Conservation (phyloP, 2,329 filamentous ascomycete species). For the Calcarisporium arbuscula region DNA sequence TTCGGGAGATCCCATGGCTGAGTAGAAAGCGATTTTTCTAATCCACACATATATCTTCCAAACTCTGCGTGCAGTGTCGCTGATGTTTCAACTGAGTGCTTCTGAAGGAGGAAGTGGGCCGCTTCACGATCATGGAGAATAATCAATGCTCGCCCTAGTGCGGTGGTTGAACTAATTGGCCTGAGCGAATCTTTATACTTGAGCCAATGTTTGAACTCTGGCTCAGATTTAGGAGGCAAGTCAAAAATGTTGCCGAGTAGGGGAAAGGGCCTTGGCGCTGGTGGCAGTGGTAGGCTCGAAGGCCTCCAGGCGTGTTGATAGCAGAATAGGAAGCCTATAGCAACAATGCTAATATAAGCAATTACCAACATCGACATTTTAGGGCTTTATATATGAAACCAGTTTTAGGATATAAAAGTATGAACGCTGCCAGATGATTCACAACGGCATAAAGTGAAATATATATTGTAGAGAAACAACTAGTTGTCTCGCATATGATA, state of each 20-base stretch:
- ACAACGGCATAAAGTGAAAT: too few relatives aligned
- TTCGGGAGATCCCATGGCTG: background rate
- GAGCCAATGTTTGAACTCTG: conserved; percentile 25
- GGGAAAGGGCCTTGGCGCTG: conserved; percentile 25
- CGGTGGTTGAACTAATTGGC: conserved; percentile 14
- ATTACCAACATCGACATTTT: too few relatives aligned
- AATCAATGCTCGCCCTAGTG: conserved; percentile 26
- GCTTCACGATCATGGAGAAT: conserved; percentile 29
- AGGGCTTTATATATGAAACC: too few relatives aligned
- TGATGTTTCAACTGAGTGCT: conserved; percentile 20
- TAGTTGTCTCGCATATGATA: too few relatives aligned
- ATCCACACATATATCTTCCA: conserved; percentile 1
- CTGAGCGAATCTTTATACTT: conserved; percentile 24
- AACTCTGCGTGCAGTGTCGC: background rate
- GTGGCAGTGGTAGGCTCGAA: conserved; percentile 16
- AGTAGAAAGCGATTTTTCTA: background rate
- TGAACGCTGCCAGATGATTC: too few relatives aligned
- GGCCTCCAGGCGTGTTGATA: too few relatives aligned
- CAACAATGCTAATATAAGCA: too few relatives aligned
- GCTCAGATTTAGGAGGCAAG: conserved; percentile 25
- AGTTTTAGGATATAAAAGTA: too few relatives aligned
- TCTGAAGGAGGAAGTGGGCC: conserved; percentile 29
- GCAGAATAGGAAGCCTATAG: conserved; percentile 1
- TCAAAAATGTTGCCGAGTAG: conserved; percentile 40
- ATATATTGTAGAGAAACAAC: too few relatives aligned